Conservation (phyloP, 1,139 yeast genomes). For the Lodderomyces margitis region DNA sequence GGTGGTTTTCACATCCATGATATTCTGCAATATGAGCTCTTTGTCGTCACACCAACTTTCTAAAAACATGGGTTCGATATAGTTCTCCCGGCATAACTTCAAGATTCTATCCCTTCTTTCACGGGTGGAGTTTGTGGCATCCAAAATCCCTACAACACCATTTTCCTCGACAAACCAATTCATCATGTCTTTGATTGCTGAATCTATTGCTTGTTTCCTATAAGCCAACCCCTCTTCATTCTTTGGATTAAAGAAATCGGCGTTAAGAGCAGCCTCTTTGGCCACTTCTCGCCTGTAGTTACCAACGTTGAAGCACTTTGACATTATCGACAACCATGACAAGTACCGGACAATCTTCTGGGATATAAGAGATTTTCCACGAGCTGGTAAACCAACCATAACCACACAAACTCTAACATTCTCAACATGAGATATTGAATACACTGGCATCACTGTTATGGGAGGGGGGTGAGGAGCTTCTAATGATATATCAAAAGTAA, state of each 20-base stretch:
- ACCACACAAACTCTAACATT: conserved; percentile 73
- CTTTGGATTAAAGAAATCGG: conserved; percentile 73
- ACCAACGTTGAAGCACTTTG: conserved; percentile 90
- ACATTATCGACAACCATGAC: conserved; percentile 86
- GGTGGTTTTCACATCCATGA: conserved; percentile 79
- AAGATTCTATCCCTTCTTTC: conserved; percentile 68
- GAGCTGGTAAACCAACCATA: conserved; percentile 64
- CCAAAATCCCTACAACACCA: conserved; percentile 89
- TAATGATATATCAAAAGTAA: background rate
- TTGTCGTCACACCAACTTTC: conserved; percentile 91
- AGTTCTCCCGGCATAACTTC: conserved; percentile 59
- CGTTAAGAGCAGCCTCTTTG: conserved; percentile 39
- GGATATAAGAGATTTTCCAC: conserved; percentile 78
- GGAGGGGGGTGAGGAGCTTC: too few relatives aligned
- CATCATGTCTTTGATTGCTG: conserved; percentile 82
- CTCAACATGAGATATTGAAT: conserved; percentile 67
- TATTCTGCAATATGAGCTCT: conserved; percentile 72
- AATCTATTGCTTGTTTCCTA: conserved; percentile 66
- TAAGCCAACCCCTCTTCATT: conserved; percentile 63
- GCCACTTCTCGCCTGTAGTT: conserved; percentile 65
- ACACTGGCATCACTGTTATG: conserved; percentile 62
- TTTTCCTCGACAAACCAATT: conserved; percentile 78
- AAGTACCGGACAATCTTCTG: conserved; percentile 84
- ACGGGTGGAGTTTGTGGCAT: conserved; percentile 76
- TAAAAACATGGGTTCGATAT: conserved; percentile 84